Conservation (phyloP, 23 red algal species). For the Agarophyton chilense region DNA sequence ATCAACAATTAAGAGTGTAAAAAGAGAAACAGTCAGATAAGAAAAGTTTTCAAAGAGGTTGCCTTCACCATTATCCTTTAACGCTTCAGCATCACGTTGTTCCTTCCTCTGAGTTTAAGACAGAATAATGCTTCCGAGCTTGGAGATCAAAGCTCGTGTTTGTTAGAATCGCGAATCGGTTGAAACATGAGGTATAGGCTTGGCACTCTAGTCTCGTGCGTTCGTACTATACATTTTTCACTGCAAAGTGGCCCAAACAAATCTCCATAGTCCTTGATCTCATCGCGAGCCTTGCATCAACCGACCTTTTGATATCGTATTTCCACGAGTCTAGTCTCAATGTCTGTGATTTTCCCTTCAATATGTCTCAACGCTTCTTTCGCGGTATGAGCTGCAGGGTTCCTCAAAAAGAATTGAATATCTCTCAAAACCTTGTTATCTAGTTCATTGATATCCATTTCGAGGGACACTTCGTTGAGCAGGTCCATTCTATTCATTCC, state of each 20-base stretch:
- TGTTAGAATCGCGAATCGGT: too few relatives aligned
- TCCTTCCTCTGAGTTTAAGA: background rate
- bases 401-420: conserved; percentile 54
- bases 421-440: conserved; percentile 42
- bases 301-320: conserved; percentile 49
- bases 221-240: background rate
- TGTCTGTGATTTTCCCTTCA: conserved; percentile 54
- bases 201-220: background rate
- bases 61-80: background rate
- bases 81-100: background rate
- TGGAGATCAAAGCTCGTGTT: background rate
- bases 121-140: background rate
- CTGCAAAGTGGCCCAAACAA: background rate
- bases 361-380: conserved; percentile 53
- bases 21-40: background rate
- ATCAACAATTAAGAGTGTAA: background rate
- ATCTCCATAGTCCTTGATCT: background rate
- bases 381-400: conserved; percentile 35
- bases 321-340: conserved; percentile 51
- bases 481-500: conserved; percentile 55
- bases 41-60: background rate
- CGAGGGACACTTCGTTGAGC: conserved; percentile 44
- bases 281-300: background rate
- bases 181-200: background rate
- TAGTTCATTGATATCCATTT: conserved; percentile 30